Evolutionary conservation across 2,329 filamentous ascomycete genomes (phyloP), one percentile per base, ranked within the genome.

Genomic region (Purpureocillium takamizusanense): DNA sequence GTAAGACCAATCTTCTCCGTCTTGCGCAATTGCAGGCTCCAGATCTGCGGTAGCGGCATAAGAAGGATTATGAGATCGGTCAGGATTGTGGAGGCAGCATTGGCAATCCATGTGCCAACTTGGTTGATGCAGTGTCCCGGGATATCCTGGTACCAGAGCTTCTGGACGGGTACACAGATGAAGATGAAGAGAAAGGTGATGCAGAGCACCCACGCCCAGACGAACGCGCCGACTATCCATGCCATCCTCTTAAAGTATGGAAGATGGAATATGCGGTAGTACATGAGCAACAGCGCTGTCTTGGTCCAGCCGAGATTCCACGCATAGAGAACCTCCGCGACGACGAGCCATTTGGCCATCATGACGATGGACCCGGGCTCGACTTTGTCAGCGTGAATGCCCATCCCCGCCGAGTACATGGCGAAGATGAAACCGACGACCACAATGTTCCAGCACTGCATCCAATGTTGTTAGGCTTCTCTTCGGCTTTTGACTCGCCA

Each of bases 131-230:
- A 75, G 4, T 48, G 51, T 10, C 70, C 70, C 0, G 66, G 63
- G 1, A 70, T 38, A 0, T 59, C 47, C 0, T 61, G 60, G 16
- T 70, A 59, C 70, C 70, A 74, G 0, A 69, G 52, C 48, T 70
- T 72, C 35, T 62, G 49, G 7, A 74, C 61, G 0, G 70, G 71
- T 0, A 62, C 56, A 52, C 71, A 75, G 47, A 72, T 68, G 46
- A 76, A 74, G 41, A 72, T 62, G 50, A 65, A 68, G 31, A 72
- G 56, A 37, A 68, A 67, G 8, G 65, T 66, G 43, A 70, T 66
- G 40, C 57, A 58, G 25, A 73, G 52, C 23, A 63, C 62, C 69
- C 71, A 74, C 16, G 53, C 51, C 40, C 72, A 56, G 29, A 67
- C 59, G 7, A 74, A 62, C 13, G 46, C 42, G 8, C 60, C 65